A percentile compares a stretch with the other conserved stretches of the same genome.
Evolutionary conservation across 2,329 filamentous ascomycete species (phyloP).

Genomic region (Clonostachys solani): DNA sequence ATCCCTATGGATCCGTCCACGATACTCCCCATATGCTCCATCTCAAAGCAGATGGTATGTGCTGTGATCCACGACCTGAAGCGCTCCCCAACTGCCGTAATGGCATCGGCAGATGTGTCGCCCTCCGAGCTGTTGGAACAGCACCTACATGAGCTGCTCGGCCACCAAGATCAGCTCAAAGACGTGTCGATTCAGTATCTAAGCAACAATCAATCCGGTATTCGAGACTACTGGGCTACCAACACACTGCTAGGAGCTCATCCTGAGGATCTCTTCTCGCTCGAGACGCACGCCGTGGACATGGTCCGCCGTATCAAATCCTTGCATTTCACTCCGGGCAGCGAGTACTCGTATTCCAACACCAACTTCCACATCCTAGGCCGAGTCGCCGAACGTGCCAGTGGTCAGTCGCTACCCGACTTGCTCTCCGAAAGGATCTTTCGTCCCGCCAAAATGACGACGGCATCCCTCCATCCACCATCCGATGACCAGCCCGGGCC

Average conservation of each 20-base stretch:
- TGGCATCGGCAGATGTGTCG: neutral
- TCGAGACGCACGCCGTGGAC: neutral
- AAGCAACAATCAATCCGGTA: neutral
- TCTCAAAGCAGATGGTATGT: neutral
- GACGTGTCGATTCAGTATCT: neutral
- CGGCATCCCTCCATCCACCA: neutral
- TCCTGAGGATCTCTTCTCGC: neutral
- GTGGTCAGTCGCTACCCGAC: neutral
- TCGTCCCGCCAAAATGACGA: neutral
- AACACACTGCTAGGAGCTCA: neutral
- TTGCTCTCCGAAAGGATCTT: neutral
- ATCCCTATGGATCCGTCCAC: neutral
- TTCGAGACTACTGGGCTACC: neutral
- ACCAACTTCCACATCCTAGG: neutral
- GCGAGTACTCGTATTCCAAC: neutral
- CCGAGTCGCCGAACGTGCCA: neutral
- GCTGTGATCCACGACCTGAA: neutral
- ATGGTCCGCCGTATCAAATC: neutral
- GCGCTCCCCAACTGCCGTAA: neutral
- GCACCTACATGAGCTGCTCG: neutral
- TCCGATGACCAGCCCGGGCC: neutral
- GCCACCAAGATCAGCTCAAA: neutral
- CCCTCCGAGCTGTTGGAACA: neutral
- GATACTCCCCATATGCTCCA: neutral
- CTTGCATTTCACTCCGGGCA: neutral